phyloP scores from a whole-genome alignment of 306 rosid species.

The Biancaea sappan region DNA sequence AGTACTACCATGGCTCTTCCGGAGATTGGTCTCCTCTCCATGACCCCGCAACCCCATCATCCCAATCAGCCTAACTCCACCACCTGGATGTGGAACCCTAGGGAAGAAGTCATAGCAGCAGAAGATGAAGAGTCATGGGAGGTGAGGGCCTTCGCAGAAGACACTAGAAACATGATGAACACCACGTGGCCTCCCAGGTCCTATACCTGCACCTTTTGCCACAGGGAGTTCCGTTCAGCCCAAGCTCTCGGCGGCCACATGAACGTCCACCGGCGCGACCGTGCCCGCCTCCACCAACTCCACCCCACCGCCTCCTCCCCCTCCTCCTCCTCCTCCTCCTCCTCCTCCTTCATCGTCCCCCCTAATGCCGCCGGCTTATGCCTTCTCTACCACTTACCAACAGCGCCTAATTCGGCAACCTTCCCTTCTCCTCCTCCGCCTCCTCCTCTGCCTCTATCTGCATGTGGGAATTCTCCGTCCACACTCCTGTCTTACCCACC shows the following conservation, averaged over 20 bases:
- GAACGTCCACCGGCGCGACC: constrained; percentile 99
- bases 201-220: constrained; percentile 82
- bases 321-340: constrained; percentile 30
- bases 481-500: constrained; percentile 52
- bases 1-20: constrained; percentile 61
- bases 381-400: constrained; percentile 71
- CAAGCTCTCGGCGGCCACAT: constrained; percentile 99
- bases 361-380: constrained; percentile 60
- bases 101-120: constrained; percentile 32
- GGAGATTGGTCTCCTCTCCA: constrained; percentile 68
- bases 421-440: constrained; percentile 4
- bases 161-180: constrained; percentile 74
- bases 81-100: constrained; percentile 81
- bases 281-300: constrained; percentile 79
- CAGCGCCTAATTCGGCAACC: constrained; percentile 50
- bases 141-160: constrained; percentile 87
- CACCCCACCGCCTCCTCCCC: constrained; percentile 7
- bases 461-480: constrained; percentile 47
- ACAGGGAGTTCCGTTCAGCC: constrained; percentile 87
- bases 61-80: constrained; percentile 41
- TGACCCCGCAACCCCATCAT: constrained; percentile 55
- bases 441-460: not conserved
- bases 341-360: constrained; percentile 58
- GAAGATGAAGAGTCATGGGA: constrained; percentile 94
- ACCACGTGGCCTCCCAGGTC: constrained; percentile 97